A percentile compares a stretch with the other conserved stretches of the same genome.
phyloP scores from a whole-genome alignment of 164 flowering plant genomes.

The Magnolia kwangsiensis region DNA sequence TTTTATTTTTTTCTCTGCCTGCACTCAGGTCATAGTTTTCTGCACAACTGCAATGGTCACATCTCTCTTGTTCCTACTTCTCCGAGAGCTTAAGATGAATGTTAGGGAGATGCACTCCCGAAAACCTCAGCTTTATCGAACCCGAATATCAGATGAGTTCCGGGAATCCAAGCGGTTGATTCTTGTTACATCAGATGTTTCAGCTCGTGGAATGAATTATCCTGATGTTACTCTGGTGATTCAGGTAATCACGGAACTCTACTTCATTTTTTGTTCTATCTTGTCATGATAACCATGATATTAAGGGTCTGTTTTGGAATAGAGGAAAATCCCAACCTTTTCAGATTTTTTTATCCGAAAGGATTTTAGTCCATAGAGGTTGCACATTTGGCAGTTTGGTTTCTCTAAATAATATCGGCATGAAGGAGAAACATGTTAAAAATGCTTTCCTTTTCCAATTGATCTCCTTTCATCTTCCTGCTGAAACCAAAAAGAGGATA shows the following conservation, averaged over 20 bases:
- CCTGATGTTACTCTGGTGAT: slow-evolving; percentile 92
- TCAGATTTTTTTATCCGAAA: not conserved
- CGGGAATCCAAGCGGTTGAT: slow-evolving; percentile 63
- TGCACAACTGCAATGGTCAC: slow-evolving; percentile 91
- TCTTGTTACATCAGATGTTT: slow-evolving; percentile 89
- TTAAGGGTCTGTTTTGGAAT: too few species aligned
- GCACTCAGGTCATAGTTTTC: slow-evolving; percentile 75
- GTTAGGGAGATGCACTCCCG: slow-evolving; percentile 86
- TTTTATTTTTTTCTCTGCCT: too few species aligned
- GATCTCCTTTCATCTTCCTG: not conserved
- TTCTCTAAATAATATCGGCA: not conserved
- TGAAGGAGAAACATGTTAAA: not conserved
- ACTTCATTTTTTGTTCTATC: not conserved
- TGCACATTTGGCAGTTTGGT: not conserved
- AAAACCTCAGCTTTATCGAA: slow-evolving; percentile 72
- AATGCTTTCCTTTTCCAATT: not conserved
- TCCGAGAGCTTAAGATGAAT: slow-evolving; percentile 79
- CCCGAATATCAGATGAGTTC: slow-evolving; percentile 80
- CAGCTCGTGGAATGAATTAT: slow-evolving; percentile 88
- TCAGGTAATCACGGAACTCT: slow-evolving; percentile 51
- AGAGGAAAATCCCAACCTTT: not conserved
- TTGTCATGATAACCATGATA: not conserved
- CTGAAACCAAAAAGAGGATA: too few species aligned
- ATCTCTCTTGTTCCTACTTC: slow-evolving; percentile 63
- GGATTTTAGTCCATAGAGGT: not conserved